Base-by-base conservation (phyloP, 495 filamentous ascomycete species). In the Penicillium bovifimosum region DNA sequence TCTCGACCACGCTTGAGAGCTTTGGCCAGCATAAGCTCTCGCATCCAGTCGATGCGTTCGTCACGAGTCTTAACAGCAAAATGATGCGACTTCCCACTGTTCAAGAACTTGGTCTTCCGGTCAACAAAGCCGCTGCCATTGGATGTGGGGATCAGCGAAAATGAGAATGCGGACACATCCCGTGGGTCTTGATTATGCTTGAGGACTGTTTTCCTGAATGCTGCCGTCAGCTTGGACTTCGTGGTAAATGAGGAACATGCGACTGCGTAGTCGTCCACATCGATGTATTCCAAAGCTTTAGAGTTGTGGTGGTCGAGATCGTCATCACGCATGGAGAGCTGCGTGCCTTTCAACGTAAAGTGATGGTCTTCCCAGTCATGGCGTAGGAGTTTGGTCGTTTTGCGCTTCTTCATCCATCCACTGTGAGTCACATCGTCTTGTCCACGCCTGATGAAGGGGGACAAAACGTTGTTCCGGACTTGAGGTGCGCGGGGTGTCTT, bases 41-140 rank as follows among this genome's bases (percentile, higher is more conserved):
- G 75, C 93, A 96, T 96, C 93, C 93, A 98, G 57, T 96, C 92
- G 52, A 96, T 96, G 28, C 93, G 79, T 66, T 96, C 87, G 52
- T 97, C 90, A 0, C 90, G 77, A 48, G 76, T 80, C 66, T 86
- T 86, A 50, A 96, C 92, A 0, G 92, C 88, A 59, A 98, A 97
- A 61, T 96, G 88, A 61, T 98, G 92, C n/a, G 83, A 81, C 79
- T 96, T 96, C 31, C 65, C 65, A 40, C 63, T 63, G 8, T 59
- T 68, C 7, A 45, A 41, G 45, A 75, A 73, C 1, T 72, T 11
- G 0, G 53, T 49, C 36, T 84, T 88, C 43, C 71, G 68, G 47
- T 83, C 85, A 42, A 76, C 70, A 7, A 71, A 66, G n/a, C 62
- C 56, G 59, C 54, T 70, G 50, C 65, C 56, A 4, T 56, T 72